Conservation (phyloP, 2,329 filamentous ascomycete genomes). For the Monosporascus cannonballus region DNA sequence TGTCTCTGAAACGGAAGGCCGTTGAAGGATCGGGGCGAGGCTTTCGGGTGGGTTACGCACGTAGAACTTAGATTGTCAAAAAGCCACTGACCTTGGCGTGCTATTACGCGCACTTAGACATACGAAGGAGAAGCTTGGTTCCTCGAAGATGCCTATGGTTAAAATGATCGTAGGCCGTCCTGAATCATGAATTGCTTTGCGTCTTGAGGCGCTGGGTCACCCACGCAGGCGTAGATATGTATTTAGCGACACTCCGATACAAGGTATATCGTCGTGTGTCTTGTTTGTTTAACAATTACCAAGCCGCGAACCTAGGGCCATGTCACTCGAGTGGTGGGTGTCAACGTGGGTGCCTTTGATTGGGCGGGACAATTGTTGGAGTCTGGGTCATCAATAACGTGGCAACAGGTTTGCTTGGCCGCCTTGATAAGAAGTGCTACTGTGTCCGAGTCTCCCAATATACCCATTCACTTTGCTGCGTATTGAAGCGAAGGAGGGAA, state of each 20-base stretch:
- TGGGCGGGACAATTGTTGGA: slow-evolving; percentile 17
- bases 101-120: neutral
- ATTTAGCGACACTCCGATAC: too few species aligned
- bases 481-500: neutral
- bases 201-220: neutral
- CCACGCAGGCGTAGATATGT: too few species aligned
- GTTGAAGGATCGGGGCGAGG: neutral
- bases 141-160: neutral
- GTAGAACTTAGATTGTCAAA: neutral
- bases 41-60: neutral
- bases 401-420: slow-evolving; percentile 21
- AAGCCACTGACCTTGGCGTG: neutral
- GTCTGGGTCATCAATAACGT: slow-evolving; percentile 12
- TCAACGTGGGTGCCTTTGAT: slow-evolving; percentile 28
- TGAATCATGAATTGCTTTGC: neutral
- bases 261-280: slow-evolving; percentile 10
- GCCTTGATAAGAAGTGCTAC: slow-evolving; percentile 16
- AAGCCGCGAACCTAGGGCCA: slow-evolving; percentile 14
- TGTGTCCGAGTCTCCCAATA: slow-evolving; percentile 2
- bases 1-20: neutral
- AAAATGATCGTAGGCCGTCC: neutral
- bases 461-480: neutral
- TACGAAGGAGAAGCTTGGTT: neutral
- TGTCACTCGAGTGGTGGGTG: slow-evolving; percentile 22
- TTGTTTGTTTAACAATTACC: slow-evolving; percentile 13